Conservation (phyloP, 352 stramenopile genomes). For the Thalassiosira gravida region DNA sequence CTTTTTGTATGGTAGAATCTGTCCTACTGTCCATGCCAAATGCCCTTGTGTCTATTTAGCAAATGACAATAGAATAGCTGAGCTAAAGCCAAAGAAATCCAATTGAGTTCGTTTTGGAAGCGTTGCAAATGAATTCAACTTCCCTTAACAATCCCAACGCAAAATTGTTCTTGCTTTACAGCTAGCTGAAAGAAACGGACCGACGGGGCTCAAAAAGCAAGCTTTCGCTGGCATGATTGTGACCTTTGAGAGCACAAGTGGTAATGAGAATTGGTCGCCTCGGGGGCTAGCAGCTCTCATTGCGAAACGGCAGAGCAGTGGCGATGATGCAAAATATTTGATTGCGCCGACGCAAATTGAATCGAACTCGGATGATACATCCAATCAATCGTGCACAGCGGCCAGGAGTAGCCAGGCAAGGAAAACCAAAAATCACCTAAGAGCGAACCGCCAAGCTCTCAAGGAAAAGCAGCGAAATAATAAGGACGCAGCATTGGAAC, state of each 20-base stretch:
- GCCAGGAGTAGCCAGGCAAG: not conserved
- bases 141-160: too few species aligned
- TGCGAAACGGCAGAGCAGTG: constrained; percentile 39
- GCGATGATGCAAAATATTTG: constrained; percentile 41
- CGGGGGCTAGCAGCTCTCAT: constrained; percentile 35
- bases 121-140: too few species aligned
- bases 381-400: constrained; percentile 21
- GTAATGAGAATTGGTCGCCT: constrained; percentile 53
- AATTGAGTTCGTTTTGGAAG: too few species aligned
- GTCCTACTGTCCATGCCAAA: too few species aligned
- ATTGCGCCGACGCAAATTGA: constrained; percentile 31
- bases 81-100: too few species aligned
- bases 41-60: too few species aligned
- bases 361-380: constrained; percentile 10
- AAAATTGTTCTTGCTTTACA: too few species aligned
- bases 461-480: constrained; percentile 43
- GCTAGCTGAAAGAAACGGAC: too few species aligned
- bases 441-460: constrained; percentile 31
- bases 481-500: constrained; percentile 23
- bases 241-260: constrained; percentile 15
- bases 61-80: too few species aligned
- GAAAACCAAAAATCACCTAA: constrained; percentile 47
- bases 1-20: too few species aligned
- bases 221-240: constrained; percentile 35
- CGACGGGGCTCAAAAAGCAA: too few species aligned